Evolutionary conservation across 2,329 filamentous ascomycete genomes (phyloP).

Genomic region (Basipetospora sp.): DNA sequence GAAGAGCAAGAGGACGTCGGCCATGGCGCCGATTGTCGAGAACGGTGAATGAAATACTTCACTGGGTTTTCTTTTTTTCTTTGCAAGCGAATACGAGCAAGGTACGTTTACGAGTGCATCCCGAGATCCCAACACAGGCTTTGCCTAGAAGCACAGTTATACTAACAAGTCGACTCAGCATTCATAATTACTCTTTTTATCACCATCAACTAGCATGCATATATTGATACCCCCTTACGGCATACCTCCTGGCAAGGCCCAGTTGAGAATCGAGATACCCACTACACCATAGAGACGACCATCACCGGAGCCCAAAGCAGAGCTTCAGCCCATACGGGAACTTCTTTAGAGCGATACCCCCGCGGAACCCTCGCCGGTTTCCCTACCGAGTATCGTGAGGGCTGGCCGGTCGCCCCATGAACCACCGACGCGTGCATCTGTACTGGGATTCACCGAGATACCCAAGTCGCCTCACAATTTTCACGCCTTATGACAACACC

Average conservation of each 20-base stretch:
- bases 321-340: background rate
- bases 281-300: slow-evolving; percentile 5
- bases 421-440: no score
- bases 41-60: slow-evolving; percentile 1
- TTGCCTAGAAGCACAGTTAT: background rate
- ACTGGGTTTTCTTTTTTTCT: background rate
- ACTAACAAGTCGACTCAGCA: background rate
- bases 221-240: slow-evolving; percentile 4
- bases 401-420: no score
- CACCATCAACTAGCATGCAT: background rate
- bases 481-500: no score
- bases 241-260: slow-evolving; percentile 6
- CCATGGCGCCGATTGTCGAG: slow-evolving; percentile 4
- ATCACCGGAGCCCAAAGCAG: slow-evolving; percentile 1
- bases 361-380: no score
- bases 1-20: slow-evolving; percentile 4
- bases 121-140: no score
- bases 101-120: background rate
- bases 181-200: slow-evolving; percentile 1
- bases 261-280: slow-evolving; percentile 6
- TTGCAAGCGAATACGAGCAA: slow-evolving; percentile 1
- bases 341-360: no score
- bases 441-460: no score
- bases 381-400: no score
- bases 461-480: no score